phyloP scores from a whole-genome alignment of 345 rosid genomes.

The Brassica carinata region DNA sequence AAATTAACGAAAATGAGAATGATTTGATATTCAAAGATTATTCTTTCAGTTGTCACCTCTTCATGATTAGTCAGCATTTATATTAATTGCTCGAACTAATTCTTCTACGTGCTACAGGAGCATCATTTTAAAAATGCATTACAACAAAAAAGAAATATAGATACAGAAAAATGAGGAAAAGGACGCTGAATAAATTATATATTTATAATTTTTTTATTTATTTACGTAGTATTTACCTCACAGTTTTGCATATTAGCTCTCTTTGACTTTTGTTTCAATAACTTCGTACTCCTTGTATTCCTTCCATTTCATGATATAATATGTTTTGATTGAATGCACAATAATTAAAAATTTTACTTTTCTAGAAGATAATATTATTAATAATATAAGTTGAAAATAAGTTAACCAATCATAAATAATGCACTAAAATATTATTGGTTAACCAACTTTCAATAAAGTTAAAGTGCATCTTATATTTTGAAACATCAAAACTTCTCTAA shows the following conservation, averaged over 20 bases:
- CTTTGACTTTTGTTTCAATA: neutral
- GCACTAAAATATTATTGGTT: too few species aligned
- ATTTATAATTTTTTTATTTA: neutral
- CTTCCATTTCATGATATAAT: too few species aligned
- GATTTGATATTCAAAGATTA: slow-evolving; percentile 13
- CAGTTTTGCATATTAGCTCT: neutral
- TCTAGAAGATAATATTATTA: too few species aligned
- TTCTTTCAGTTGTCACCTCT: neutral
- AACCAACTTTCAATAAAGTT: too few species aligned
- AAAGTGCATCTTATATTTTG: too few species aligned
- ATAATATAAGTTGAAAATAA: too few species aligned
- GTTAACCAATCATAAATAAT: too few species aligned
- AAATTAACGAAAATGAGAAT: slow-evolving; percentile 12
- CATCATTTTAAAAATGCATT: neutral
- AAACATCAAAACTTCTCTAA: too few species aligned
- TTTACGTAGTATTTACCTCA: neutral
- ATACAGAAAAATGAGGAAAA: neutral
- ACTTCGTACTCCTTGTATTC: neutral
- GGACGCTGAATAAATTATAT: neutral
- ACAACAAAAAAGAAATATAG: neutral
- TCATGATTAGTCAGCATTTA: neutral
- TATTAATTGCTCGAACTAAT: neutral
- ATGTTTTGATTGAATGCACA: too few species aligned
- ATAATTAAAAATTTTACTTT: too few species aligned
- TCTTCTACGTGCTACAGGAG: neutral